These are phyloP conservation scores for Pseudogymnoascus destructans DNA, from an alignment of 2,329 filamentous ascomycete genomes.

Conservation along the genomic window DNA sequence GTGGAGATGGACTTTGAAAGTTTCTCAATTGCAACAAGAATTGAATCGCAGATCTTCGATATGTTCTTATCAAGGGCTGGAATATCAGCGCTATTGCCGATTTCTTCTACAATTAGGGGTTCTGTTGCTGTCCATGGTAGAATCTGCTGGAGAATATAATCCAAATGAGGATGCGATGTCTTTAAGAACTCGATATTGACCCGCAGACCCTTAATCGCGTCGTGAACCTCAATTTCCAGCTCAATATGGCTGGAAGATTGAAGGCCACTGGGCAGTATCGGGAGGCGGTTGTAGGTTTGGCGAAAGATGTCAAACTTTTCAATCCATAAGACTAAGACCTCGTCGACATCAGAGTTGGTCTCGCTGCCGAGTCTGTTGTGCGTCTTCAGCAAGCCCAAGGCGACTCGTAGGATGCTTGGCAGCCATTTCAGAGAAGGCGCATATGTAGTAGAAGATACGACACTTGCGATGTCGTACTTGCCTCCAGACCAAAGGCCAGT, in stretches of 20 bases:
- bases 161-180: conserved; percentile 40
- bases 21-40: conserved; percentile 69
- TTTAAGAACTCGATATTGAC: conserved; percentile 20
- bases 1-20: conserved; percentile 43
- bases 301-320: conserved; percentile 34
- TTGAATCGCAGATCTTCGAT: conserved; percentile 55
- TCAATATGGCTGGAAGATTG: conserved; percentile 28
- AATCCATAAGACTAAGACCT: conserved; percentile 38
- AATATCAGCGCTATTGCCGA: conserved; percentile 13
- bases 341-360: conserved; percentile 25
- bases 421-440: conserved; percentile 40
- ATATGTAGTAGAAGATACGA: background rate
- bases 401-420: conserved; percentile 52
- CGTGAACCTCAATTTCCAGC: conserved; percentile 16
- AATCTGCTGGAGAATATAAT: conserved; percentile 54
- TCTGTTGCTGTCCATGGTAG: conserved; percentile 44
- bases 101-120: conserved; percentile 10
- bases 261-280: conserved; percentile 39
- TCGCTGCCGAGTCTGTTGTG: conserved; percentile 50
- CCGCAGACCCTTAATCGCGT: conserved; percentile 14
- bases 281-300: conserved; percentile 31
- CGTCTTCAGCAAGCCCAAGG: conserved; percentile 46
- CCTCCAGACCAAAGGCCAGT: conserved; percentile 32
- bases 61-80: conserved; percentile 43
- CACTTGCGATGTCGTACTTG: conserved; percentile 16